Conservation (phyloP, 345 rosid species). For the Bruguiera sexangula region DNA sequence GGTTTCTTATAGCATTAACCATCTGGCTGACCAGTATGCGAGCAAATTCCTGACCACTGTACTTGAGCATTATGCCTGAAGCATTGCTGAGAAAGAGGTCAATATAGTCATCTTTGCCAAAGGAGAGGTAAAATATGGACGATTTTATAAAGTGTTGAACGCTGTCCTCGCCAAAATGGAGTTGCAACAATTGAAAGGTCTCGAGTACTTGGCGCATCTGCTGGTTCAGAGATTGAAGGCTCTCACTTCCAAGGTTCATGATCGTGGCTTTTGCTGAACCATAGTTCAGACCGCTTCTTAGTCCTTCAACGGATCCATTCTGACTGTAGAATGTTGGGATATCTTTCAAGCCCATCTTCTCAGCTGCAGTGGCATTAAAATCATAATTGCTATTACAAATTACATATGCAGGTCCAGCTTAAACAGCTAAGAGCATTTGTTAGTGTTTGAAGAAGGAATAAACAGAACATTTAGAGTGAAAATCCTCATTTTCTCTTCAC, state of each 20-base stretch:
- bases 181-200: slow-evolving; percentile 53
- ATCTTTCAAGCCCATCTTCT: slow-evolving; percentile 43
- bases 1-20: slow-evolving; percentile 40
- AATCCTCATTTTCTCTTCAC: too few relatives aligned
- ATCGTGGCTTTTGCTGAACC: slow-evolving; percentile 60
- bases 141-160: slow-evolving; percentile 36
- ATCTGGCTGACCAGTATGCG: slow-evolving; percentile 49
- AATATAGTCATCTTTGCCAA: slow-evolving; percentile 62
- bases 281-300: slow-evolving; percentile 44
- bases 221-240: slow-evolving; percentile 56
- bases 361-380: slow-evolving; percentile 34
- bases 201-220: slow-evolving; percentile 62
- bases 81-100: slow-evolving; percentile 46
- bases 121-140: slow-evolving; percentile 59
- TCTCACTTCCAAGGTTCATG: slow-evolving; percentile 35
- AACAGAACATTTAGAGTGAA: too few relatives aligned
- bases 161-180: slow-evolving; percentile 33
- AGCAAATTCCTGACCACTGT: slow-evolving; percentile 46
- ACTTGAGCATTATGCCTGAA: slow-evolving; percentile 38
- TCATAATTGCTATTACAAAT: neutral
- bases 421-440: neutral
- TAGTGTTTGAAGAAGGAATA: too few relatives aligned
- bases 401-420: neutral
- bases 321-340: slow-evolving; percentile 45
- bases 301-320: slow-evolving; percentile 45